Conservation (phyloP, 164 flowering plant genomes). For the Brasenia schreberi region DNA sequence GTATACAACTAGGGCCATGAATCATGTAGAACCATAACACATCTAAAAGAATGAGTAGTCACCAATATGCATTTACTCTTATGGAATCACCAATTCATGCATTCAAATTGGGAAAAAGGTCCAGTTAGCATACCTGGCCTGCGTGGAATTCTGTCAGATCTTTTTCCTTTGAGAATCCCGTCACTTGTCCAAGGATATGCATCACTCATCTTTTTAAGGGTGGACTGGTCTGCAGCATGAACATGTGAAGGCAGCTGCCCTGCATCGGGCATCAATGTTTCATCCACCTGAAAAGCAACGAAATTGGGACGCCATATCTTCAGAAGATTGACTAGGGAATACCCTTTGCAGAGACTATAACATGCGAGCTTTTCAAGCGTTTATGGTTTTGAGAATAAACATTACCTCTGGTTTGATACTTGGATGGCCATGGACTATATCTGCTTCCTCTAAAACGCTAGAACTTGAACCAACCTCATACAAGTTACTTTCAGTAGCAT, state of each 20-base stretch:
- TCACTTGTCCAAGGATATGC: not conserved
- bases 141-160: not conserved
- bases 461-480: slow-evolving; percentile 12
- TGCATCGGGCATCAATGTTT: not conserved
- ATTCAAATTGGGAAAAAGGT: too few species aligned
- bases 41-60: too few species aligned
- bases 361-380: not conserved
- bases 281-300: not conserved
- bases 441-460: slow-evolving; percentile 7
- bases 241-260: slow-evolving; percentile 8
- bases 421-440: slow-evolving; percentile 8
- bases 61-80: not conserved
- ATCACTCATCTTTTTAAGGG: slow-evolving; percentile 24
- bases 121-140: slow-evolving; percentile 16
- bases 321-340: not conserved
- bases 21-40: not conserved
- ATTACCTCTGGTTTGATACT: slow-evolving; percentile 19
- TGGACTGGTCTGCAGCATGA: slow-evolving; percentile 19
- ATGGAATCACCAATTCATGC: not conserved
- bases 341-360: not conserved
- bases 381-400: not conserved
- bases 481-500: slow-evolving; percentile 22
- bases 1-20: slow-evolving; percentile 1
- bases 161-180: not conserved
- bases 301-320: not conserved